Base-by-base conservation (phyloP, 2,329 filamentous ascomycete species). In the Trichoderma polysporum region DNA sequence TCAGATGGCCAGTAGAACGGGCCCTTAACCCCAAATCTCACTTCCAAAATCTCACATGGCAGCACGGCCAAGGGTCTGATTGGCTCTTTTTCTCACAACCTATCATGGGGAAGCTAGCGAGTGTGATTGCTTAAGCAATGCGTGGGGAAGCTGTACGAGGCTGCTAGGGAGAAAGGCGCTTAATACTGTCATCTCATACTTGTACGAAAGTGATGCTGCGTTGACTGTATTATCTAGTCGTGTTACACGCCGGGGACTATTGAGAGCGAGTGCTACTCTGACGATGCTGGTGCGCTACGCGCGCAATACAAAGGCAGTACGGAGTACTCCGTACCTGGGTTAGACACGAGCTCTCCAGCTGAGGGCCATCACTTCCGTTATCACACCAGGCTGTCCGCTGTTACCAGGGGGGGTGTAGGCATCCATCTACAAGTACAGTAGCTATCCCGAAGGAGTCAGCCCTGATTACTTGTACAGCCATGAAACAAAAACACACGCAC, bases 41-140 rank as follows among this genome's bases (percentile, higher is more conserved):
- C 61, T 47, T 64, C 61, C 61, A 64, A 64, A 64, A 64, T 64
- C 61, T 56, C 61, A 64, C 61, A 64, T 64, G 61, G 61, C 61
- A 64, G 50, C 50, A 33, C 25, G 27, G 19, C 50, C 50, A 56
- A 35, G 50, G 61, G 61, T 56, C 49, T 53, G 61, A 64, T 64
- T 64, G 61, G 50, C 10, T 56, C 27, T 27, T 35, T 50, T 37
- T n/a, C 50, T 29, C 35, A 29, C 49, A n/a, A 33, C 47, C 33
- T 27, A 37, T 37, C 50, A 54, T 64, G 61, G 50, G 50, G 50
- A 54, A 63, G 60, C 50, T 22, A 45, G 37, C 17, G n/a, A 22
- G 17, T 31, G 29, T 50, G 15, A 61, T 49, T 47, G 37, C 50
- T 49, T 45, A 17, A 31, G 37, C 17, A 33, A 27, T 35, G 50